Evolutionary conservation across 768 basidiomycete genomes (phyloP), one percentile per base, ranked within the genome.

Genomic region (Chalciporus piperatus): DNA sequence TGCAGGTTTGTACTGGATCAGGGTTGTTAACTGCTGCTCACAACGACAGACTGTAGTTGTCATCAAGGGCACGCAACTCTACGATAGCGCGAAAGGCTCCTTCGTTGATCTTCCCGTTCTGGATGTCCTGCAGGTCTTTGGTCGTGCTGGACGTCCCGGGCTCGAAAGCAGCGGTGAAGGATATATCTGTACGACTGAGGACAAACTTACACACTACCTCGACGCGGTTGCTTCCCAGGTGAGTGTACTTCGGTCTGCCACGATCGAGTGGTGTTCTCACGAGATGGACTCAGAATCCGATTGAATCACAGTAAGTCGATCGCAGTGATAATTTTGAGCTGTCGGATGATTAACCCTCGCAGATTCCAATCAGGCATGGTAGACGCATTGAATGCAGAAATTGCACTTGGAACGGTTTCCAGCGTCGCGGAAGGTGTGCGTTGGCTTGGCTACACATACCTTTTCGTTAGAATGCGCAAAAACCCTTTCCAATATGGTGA

Each of bases 51-150:
- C 23, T 30, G 47, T 48, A 91, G 95, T 97, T 48, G 72, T 97
- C 57, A 98, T 97, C 74, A 99, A 99, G 70, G 97, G 97, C 9
- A 99, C 97, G 1, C 92, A 98, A 61, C 78, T 99, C 2, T 99
- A 98, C 65, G 92, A 99, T 63, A 90, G 89, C 52, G 77, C 83
- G 4, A 89, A 87, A 64, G 95, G 97, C 56, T 76, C 86, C 20
- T 97, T 98, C 61, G 85, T 90, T 38, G 94, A 99, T 65, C 76
- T 99, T 17, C 90, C 95, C 3, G 85, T 98, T 12, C 76, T 99
- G 43, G 97, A 99, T 68, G 97, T 99, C 3, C 73, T 99, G 3
- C 95, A 99, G 75, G 91, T 99, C 19, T 98, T 99, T 61, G 97
- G 97, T 58, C 85, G 97, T 69, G 97, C 97, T 48, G 97, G 92